Percentiles rank a stretch among this genome's conserved stretches.
Conservation (phyloP, 345 rosid genomes). For the Populus deltoides region DNA sequence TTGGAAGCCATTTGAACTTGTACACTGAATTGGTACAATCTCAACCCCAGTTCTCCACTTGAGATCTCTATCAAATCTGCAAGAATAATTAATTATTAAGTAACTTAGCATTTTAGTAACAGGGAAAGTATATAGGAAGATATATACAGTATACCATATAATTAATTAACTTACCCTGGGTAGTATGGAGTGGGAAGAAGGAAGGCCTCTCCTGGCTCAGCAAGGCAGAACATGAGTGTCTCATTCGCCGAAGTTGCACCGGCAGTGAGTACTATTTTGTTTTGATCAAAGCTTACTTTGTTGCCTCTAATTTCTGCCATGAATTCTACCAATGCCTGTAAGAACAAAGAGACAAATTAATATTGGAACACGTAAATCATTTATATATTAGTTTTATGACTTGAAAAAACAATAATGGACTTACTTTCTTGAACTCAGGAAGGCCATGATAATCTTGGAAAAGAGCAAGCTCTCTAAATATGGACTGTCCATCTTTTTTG, state of each 20-base stretch:
- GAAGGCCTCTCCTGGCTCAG: constrained; percentile 30
- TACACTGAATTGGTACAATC: constrained; percentile 30
- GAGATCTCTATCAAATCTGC: constrained; percentile 37
- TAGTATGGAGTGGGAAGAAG: constrained; percentile 37
- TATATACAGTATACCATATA: not conserved
- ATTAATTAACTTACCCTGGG: constrained; percentile 23
- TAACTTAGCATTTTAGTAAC: too few relatives aligned
- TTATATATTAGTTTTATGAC: too few relatives aligned
- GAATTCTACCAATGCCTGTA: constrained; percentile 22
- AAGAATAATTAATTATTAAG: too few relatives aligned
- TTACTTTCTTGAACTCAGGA: constrained; percentile 29
- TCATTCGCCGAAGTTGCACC: constrained; percentile 39
- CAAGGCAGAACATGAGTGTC: constrained; percentile 33
- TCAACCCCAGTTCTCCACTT: constrained; percentile 35
- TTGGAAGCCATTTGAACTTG: constrained; percentile 26
- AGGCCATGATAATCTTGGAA: constrained; percentile 38
- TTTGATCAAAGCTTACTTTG: constrained; percentile 26
- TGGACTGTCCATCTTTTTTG: constrained; percentile 16
- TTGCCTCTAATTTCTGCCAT: constrained; percentile 29
- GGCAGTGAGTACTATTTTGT: constrained; percentile 34
- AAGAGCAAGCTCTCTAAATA: constrained; percentile 29
- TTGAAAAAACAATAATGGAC: not conserved
- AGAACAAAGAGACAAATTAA: not conserved
- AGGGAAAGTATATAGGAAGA: not conserved
- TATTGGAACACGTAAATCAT: too few relatives aligned